These are phyloP conservation scores for Eimeria mitis DNA, from an alignment of 169 alveolate genomes.

Conservation along the genomic window DNA sequence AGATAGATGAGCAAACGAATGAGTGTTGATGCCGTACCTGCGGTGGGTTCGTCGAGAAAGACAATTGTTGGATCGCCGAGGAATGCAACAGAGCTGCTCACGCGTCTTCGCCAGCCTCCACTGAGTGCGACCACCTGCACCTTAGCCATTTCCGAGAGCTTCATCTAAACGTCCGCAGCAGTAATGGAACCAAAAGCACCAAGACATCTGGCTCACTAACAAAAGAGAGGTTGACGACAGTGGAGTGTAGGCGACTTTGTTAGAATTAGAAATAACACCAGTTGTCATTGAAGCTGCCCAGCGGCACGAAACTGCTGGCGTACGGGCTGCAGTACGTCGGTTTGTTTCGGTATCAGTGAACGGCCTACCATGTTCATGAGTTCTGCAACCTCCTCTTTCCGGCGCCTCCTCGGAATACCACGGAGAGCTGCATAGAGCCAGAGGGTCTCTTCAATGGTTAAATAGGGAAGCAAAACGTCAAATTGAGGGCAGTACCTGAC, in stretches of 20 bases:
- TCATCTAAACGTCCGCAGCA: slow-evolving; percentile 14
- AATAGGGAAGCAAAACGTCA: slow-evolving; percentile 67
- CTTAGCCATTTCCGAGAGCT: slow-evolving; percentile 68
- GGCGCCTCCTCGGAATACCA: slow-evolving; percentile 58
- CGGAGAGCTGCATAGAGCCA: slow-evolving; percentile 68
- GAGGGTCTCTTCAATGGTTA: slow-evolving; percentile 64
- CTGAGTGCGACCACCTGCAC: slow-evolving; percentile 42
- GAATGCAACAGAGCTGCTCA: slow-evolving; percentile 86
- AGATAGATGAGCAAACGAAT: not conserved
- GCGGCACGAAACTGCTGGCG: not conserved
- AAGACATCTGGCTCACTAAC: not conserved
- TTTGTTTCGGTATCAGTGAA: not conserved
- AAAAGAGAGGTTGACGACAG: not conserved
- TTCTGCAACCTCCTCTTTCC: slow-evolving; percentile 50
- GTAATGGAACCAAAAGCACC: not conserved
- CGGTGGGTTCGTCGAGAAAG: slow-evolving; percentile 82
- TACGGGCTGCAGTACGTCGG: too few species aligned
- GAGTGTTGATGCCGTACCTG: not conserved
- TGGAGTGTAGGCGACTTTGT: not conserved
- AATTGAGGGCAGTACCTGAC: slow-evolving; percentile 68
- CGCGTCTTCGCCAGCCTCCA: slow-evolving; percentile 69
- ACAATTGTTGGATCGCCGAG: slow-evolving; percentile 91
- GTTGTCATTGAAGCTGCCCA: not conserved
- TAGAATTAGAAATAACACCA: not conserved
- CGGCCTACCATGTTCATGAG: slow-evolving; percentile 28